Evolutionary conservation across 345 rosid species (phyloP).

Genomic region (Carallia brachiata): DNA sequence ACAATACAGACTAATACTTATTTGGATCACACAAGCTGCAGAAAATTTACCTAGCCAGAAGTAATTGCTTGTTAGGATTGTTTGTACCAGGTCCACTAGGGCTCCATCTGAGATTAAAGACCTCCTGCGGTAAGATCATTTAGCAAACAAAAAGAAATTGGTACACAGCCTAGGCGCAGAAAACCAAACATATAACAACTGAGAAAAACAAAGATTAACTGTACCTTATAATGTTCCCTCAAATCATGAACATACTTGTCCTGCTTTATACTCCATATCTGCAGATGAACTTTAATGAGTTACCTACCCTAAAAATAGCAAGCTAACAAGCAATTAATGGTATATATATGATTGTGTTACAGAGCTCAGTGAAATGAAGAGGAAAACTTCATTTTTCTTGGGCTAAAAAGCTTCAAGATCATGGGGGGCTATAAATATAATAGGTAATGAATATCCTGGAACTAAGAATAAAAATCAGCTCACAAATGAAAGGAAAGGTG

Average conservation of each 20-base stretch:
- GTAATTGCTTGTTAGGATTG: conserved; percentile 83
- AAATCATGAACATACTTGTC: conserved; percentile 75
- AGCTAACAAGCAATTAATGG: conserved; percentile 1
- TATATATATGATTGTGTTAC: background rate
- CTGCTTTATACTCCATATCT: conserved; percentile 85
- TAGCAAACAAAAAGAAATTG: background rate
- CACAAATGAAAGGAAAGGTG: conserved; percentile 5
- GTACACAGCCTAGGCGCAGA: too few relatives aligned
- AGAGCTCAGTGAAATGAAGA: background rate
- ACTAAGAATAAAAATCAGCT: background rate
- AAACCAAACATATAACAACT: background rate
- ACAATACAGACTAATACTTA: background rate
- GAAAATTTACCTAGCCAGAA: conserved; percentile 71
- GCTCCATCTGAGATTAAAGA: conserved; percentile 89
- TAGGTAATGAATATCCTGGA: background rate
- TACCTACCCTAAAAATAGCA: background rate
- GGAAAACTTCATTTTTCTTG: background rate
- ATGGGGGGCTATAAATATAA: background rate
- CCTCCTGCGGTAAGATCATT: too few relatives aligned
- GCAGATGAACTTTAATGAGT: conserved; percentile 2
- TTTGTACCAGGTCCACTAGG: conserved; percentile 90
- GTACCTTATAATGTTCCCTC: conserved; percentile 36
- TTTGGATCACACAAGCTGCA: background rate
- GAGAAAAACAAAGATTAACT: background rate
- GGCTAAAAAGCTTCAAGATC: background rate